These are phyloP conservation scores for Centaurea solstitialis DNA, from an alignment of 129 eudicot species.

Conservation along the genomic window DNA sequence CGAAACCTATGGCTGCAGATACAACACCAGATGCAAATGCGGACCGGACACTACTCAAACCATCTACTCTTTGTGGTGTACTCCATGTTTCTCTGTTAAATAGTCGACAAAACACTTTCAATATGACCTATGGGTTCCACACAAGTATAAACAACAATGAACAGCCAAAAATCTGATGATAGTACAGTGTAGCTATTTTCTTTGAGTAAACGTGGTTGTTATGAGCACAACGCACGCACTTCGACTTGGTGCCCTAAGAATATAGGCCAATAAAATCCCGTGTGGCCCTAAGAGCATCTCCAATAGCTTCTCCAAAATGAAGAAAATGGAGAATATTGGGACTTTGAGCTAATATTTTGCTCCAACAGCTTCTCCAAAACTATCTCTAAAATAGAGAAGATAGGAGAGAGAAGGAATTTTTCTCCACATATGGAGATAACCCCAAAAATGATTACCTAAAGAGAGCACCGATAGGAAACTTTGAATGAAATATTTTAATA, in stretches of 20 bases:
- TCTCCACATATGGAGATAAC: too few species aligned
- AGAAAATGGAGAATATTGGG: too few species aligned
- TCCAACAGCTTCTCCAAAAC: too few species aligned
- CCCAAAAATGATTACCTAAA: too few species aligned
- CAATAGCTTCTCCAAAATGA: too few species aligned
- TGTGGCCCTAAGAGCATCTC: background rate
- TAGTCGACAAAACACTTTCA: slow-evolving; percentile 5
- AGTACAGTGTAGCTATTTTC: background rate
- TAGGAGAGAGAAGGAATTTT: too few species aligned
- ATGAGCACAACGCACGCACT: too few species aligned
- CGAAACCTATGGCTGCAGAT: slow-evolving; percentile 72
- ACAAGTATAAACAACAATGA: background rate
- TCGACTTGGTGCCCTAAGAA: background rate
- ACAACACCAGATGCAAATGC: slow-evolving; percentile 91
- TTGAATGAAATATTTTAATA: too few species aligned
- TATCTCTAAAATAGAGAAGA: too few species aligned
- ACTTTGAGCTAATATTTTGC: too few species aligned
- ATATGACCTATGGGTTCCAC: background rate
- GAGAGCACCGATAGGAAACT: too few species aligned
- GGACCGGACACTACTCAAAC: slow-evolving; percentile 49
- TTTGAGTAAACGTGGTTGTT: background rate
- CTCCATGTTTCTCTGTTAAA: slow-evolving; percentile 68
- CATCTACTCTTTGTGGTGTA: slow-evolving; percentile 66
- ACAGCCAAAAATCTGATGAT: background rate
- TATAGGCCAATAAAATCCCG: background rate